phyloP scores from a whole-genome alignment of 2,329 filamentous ascomycete genomes.

The Coccinonectria pachysandricola region DNA sequence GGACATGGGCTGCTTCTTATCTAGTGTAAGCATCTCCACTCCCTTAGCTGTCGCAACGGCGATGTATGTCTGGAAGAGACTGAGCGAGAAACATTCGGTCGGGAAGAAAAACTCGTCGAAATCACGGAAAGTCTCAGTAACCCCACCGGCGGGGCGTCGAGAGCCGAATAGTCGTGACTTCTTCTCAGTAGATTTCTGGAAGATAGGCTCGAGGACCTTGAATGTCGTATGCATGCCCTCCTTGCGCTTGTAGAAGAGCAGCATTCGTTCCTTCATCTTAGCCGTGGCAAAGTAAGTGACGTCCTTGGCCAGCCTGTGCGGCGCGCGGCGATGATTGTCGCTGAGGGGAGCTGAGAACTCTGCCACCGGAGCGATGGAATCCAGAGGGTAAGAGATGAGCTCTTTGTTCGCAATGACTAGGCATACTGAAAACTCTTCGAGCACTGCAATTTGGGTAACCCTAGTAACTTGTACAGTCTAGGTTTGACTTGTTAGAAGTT shows the following conservation, averaged over 20 bases:
- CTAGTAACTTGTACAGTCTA: constrained; percentile 66
- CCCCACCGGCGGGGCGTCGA: constrained; percentile 51
- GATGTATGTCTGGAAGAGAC: constrained; percentile 90
- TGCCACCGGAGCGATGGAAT: constrained; percentile 61
- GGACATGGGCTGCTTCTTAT: constrained; percentile 93
- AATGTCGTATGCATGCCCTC: constrained; percentile 89
- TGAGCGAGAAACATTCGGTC: constrained; percentile 87
- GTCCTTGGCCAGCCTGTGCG: constrained; percentile 84
- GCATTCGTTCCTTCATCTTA: constrained; percentile 89
- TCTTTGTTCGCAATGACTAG: constrained; percentile 85
- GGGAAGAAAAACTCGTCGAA: constrained; percentile 99
- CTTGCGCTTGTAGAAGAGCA: constrained; percentile 95
- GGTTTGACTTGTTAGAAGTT: too few relatives aligned
- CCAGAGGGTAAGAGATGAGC: constrained; percentile 86
- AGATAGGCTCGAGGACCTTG: constrained; percentile 91
- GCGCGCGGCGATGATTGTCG: constrained; percentile 73
- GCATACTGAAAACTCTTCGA: constrained; percentile 93
- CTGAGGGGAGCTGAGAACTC: constrained; percentile 51
- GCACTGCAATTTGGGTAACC: constrained; percentile 86
- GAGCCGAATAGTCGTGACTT: constrained; percentile 57
- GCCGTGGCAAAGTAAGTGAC: constrained; percentile 95
- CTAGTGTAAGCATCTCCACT: constrained; percentile 89
- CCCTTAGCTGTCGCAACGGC: constrained; percentile 86
- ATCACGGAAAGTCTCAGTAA: constrained; percentile 92
- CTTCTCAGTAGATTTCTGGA: constrained; percentile 84